Conservation (phyloP, 2,329 filamentous ascomycete genomes). For the Phialemonium atrogriseum region DNA sequence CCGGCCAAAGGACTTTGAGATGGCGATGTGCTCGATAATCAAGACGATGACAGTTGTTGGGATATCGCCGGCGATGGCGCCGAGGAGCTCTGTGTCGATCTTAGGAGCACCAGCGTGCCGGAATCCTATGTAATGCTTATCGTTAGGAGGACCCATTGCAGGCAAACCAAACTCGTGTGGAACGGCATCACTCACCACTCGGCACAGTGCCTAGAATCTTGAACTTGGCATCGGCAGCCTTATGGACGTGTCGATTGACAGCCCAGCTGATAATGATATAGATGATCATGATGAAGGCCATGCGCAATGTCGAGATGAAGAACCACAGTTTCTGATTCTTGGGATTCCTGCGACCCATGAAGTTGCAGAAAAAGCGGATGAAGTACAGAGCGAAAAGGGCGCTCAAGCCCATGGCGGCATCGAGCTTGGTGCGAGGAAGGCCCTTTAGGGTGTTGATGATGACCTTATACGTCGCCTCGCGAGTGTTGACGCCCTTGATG, state of each 20-base stretch:
- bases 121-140: slow-evolving; percentile 50
- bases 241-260: slow-evolving; percentile 55
- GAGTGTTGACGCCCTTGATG: slow-evolving; percentile 33
- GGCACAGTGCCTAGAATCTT: slow-evolving; percentile 68
- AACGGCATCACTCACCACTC: slow-evolving; percentile 48
- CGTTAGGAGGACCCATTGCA: slow-evolving; percentile 3
- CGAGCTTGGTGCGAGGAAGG: slow-evolving; percentile 39
- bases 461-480: slow-evolving; percentile 34
- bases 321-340: slow-evolving; percentile 57
- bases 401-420: slow-evolving; percentile 65
- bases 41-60: slow-evolving; percentile 86
- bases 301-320: slow-evolving; percentile 65
- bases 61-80: slow-evolving; percentile 60
- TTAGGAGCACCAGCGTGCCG: slow-evolving; percentile 68
- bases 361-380: slow-evolving; percentile 52
- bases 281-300: slow-evolving; percentile 69
- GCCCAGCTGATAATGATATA: slow-evolving; percentile 85
- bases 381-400: slow-evolving; percentile 59
- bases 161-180: too few species aligned
- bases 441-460: slow-evolving; percentile 33
- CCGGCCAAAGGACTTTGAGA: slow-evolving; percentile 95
- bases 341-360: slow-evolving; percentile 53
- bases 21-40: slow-evolving; percentile 94
- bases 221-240: slow-evolving; percentile 53
- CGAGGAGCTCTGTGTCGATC: slow-evolving; percentile 58